phyloP scores from a whole-genome alignment of 2,329 filamentous ascomycete genomes.

The Monosporascus sp. region DNA sequence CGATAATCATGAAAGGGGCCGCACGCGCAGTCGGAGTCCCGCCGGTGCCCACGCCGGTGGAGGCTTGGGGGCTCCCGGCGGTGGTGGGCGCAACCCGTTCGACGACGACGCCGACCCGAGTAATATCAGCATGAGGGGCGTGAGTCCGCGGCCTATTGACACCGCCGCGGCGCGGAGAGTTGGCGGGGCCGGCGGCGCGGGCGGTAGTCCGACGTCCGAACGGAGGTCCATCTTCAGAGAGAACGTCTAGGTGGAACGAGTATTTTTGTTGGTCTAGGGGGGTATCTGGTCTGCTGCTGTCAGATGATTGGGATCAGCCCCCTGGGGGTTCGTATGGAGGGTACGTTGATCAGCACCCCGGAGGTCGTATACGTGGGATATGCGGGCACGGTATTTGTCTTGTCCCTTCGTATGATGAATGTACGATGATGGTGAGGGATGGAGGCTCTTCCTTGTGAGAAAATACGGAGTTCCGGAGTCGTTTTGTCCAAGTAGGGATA shows the following conservation, averaged over 20 bases:
- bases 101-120: conserved; percentile 59
- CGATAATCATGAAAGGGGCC: conserved; percentile 28
- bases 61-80: conserved; percentile 36
- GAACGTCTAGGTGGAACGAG: conserved; percentile 12
- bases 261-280: too few species aligned
- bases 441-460: too few species aligned
- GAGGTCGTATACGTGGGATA: too few species aligned
- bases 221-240: conserved; percentile 24
- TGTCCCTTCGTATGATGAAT: too few species aligned
- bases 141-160: conserved; percentile 71
- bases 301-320: too few species aligned
- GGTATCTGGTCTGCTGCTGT: too few species aligned
- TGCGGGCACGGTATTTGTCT: too few species aligned
- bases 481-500: too few species aligned
- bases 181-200: conserved; percentile 4
- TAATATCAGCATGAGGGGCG: conserved; percentile 58
- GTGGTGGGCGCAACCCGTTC: conserved; percentile 56
- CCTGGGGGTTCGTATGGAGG: too few species aligned
- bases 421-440: too few species aligned
- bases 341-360: too few species aligned
- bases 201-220: conserved; percentile 23
- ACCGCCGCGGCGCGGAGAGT: conserved; percentile 20
- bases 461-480: too few species aligned
- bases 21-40: conserved; percentile 36
- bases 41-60: conserved; percentile 22